phyloP scores from a whole-genome alignment of 176 grass and related monocot species.

The Triticum dicoccoides region DNA sequence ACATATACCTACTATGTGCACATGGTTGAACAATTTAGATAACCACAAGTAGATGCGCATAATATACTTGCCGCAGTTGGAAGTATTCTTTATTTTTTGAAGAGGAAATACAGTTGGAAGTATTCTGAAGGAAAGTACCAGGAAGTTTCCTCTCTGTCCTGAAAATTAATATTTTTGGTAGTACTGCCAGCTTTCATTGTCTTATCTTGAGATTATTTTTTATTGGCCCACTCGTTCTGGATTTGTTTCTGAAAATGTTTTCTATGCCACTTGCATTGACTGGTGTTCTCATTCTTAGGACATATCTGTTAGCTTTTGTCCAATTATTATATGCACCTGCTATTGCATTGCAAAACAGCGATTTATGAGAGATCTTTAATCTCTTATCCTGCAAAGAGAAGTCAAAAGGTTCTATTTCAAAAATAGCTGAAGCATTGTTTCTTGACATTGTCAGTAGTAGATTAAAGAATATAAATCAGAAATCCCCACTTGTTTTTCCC shows the following conservation, averaged over 20 bases:
- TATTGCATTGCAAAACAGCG: neutral
- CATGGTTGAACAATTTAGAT: neutral
- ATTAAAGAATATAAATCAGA: conserved; percentile 16
- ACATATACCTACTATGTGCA: neutral
- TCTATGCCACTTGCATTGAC: conserved; percentile 10
- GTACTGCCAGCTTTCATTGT: neutral
- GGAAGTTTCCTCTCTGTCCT: conserved; percentile 18
- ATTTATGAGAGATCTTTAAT: neutral
- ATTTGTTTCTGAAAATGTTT: neutral
- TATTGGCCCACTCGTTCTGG: neutral
- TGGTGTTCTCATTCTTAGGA: neutral
- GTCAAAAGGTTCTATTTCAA: neutral
- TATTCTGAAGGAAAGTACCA: conserved; percentile 1
- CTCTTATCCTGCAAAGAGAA: neutral
- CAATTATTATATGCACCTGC: neutral
- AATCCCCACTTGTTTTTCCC: conserved; percentile 23
- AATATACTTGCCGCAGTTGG: neutral
- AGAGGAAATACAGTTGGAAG: neutral
- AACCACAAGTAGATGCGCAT: neutral
- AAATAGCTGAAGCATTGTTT: conserved; percentile 8
- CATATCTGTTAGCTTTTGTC: neutral
- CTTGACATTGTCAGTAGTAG: neutral
- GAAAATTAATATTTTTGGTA: neutral
- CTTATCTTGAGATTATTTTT: neutral
- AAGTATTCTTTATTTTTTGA: neutral